Evolutionary conservation across 441 rosid genomes (phyloP).

Genomic region (Bruguiera hainesii): DNA sequence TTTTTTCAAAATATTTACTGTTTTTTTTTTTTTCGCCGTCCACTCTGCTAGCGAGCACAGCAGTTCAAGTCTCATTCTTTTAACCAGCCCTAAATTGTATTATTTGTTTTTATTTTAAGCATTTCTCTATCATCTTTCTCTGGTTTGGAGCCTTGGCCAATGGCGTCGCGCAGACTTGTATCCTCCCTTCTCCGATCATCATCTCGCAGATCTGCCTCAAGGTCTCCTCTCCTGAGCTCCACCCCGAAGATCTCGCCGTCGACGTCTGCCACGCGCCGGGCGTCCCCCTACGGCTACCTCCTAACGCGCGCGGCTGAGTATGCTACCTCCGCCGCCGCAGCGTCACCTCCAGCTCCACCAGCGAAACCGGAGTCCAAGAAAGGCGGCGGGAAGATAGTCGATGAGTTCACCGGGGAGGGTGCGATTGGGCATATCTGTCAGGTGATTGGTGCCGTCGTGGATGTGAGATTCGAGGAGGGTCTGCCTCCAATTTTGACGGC

Average conservation of each 20-base stretch:
- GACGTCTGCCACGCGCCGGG: slow-evolving; percentile 42
- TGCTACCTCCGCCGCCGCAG: slow-evolving; percentile 61
- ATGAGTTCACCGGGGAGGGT: slow-evolving; percentile 87
- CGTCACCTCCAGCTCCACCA: slow-evolving; percentile 30
- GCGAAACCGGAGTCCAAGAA: slow-evolving; percentile 28
- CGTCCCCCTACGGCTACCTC: slow-evolving; percentile 51
- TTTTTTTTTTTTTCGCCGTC: too few species aligned
- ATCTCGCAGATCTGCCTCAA: slow-evolving; percentile 60
- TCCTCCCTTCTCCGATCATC: slow-evolving; percentile 74
- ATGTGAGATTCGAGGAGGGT: slow-evolving; percentile 83
- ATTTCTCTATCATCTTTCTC: slow-evolving; percentile 9
- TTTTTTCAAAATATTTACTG: not conserved
- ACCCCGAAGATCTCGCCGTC: slow-evolving; percentile 24
- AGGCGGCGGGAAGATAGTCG: slow-evolving; percentile 55
- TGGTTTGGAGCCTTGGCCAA: slow-evolving; percentile 37
- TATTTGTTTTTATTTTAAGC: not conserved
- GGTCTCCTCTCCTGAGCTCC: slow-evolving; percentile 28
- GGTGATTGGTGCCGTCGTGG: slow-evolving; percentile 94
- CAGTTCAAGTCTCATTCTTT: not conserved
- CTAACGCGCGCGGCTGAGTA: slow-evolving; percentile 66
- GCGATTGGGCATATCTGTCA: slow-evolving; percentile 88
- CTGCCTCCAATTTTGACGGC: slow-evolving; percentile 95
- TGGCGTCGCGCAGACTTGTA: slow-evolving; percentile 87
- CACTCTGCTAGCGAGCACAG: too few species aligned
- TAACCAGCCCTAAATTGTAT: slow-evolving; percentile 37